Evolutionary conservation across 176 grass and related monocot species (phyloP).

Genomic region (Tillandsia fasciculata): DNA sequence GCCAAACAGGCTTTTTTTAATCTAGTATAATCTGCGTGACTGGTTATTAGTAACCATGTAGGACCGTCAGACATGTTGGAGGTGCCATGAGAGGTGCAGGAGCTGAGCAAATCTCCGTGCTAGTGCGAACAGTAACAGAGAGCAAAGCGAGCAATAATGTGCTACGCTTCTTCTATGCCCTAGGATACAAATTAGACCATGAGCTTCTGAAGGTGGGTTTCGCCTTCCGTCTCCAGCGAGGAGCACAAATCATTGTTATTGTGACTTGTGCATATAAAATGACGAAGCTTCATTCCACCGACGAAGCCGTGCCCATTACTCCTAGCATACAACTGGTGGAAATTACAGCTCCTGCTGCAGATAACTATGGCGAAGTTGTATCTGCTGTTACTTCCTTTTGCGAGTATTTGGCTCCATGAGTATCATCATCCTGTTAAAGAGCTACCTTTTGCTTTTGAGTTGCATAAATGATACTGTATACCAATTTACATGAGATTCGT

Average conservation of each 20-base stretch:
- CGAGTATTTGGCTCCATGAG: constrained; percentile 88
- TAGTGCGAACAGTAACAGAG: constrained; percentile 57
- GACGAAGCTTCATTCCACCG: constrained; percentile 62
- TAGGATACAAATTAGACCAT: constrained; percentile 91
- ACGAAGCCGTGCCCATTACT: constrained; percentile 64
- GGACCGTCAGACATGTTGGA: constrained; percentile 67
- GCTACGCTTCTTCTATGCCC: constrained; percentile 65
- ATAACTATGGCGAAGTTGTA: constrained; percentile 84
- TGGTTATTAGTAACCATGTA: constrained; percentile 12
- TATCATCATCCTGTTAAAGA: constrained; percentile 7
- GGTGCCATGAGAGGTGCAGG: constrained; percentile 78
- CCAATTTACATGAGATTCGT: constrained; percentile 3
- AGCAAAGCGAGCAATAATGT: constrained; percentile 85
- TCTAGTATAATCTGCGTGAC: constrained; percentile 2
- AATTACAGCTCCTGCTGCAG: constrained; percentile 77
- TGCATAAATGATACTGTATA: constrained; percentile 2
- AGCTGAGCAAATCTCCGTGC: constrained; percentile 86
- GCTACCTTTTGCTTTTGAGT: neutral
- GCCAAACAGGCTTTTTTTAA: too few species aligned
- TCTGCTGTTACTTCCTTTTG: constrained; percentile 57
- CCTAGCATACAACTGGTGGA: constrained; percentile 87
- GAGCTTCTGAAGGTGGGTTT: constrained; percentile 85
- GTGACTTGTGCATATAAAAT: constrained; percentile 76
- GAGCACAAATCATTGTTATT: constrained; percentile 61
- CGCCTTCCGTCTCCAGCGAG: constrained; percentile 62